A percentile compares a stretch with the other conserved stretches of the same genome.
Evolutionary conservation across 495 filamentous ascomycete genomes (phyloP).

Genomic region (Geoglossum glabrum): DNA sequence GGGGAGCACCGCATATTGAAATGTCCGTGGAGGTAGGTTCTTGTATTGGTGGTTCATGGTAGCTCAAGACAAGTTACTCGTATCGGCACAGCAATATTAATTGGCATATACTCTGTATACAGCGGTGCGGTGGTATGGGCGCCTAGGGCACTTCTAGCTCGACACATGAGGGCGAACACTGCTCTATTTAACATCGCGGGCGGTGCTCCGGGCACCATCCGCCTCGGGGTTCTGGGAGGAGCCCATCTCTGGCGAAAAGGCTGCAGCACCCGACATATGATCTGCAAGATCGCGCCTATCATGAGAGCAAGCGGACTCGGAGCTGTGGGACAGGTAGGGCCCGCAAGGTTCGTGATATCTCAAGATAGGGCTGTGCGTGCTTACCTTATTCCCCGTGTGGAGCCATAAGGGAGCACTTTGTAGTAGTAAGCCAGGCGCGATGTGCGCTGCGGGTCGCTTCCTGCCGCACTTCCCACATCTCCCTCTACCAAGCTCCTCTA

Average conservation of each 20-base stretch:
- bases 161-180: background rate
- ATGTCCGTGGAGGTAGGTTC: background rate
- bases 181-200: background rate
- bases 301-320: background rate
- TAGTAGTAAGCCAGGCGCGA: background rate
- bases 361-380: background rate
- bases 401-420: background rate
- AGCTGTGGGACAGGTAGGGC: background rate
- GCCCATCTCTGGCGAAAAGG: background rate
- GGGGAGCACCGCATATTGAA: background rate
- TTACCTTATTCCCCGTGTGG: background rate
- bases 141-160: background rate
- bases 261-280: background rate
- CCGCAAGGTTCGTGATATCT: background rate
- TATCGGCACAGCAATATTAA: background rate
- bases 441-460: background rate
- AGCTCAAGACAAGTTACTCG: background rate
- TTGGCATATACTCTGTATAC: background rate
- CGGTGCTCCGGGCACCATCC: background rate
- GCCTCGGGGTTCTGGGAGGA: background rate
- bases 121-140: background rate
- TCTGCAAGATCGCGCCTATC: background rate
- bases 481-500: background rate
- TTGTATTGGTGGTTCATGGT: background rate
- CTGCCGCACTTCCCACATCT: background rate